A percentile compares a stretch with the other conserved stretches of the same genome.
Evolutionary conservation across 176 grass and related monocot genomes (phyloP).

Genomic region (Poa annua): DNA sequence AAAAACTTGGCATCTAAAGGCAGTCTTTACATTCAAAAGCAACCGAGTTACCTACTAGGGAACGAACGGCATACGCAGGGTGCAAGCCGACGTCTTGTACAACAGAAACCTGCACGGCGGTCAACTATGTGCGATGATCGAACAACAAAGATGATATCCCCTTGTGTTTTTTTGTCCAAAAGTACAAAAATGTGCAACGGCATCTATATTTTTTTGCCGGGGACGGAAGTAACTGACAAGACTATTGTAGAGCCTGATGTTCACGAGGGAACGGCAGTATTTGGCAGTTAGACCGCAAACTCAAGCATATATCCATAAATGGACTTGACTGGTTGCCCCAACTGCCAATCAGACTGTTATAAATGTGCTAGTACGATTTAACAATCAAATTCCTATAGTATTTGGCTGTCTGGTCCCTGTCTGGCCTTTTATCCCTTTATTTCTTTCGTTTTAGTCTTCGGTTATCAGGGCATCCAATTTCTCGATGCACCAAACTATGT

Average conservation of each 20-base stretch:
- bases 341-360: background rate
- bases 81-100: background rate
- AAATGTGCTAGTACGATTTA: background rate
- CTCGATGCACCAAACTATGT: too few species aligned
- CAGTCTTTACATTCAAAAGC: background rate
- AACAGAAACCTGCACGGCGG: background rate
- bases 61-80: background rate
- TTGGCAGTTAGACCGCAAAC: too few species aligned
- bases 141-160: too few species aligned
- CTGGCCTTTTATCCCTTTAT: too few species aligned
- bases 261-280: background rate
- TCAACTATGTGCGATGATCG: background rate
- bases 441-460: too few species aligned
- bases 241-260: background rate
- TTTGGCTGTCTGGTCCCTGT: too few species aligned
- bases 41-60: background rate
- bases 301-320: background rate
- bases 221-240: background rate
- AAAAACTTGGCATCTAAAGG: too few species aligned
- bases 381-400: background rate
- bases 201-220: background rate
- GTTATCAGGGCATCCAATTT: too few species aligned
- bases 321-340: background rate
- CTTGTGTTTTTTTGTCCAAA: background rate
- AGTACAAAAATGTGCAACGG: background rate